phyloP scores from a whole-genome alignment of 2,329 filamentous ascomycete genomes.

The Colletotrichum gigasporum region DNA sequence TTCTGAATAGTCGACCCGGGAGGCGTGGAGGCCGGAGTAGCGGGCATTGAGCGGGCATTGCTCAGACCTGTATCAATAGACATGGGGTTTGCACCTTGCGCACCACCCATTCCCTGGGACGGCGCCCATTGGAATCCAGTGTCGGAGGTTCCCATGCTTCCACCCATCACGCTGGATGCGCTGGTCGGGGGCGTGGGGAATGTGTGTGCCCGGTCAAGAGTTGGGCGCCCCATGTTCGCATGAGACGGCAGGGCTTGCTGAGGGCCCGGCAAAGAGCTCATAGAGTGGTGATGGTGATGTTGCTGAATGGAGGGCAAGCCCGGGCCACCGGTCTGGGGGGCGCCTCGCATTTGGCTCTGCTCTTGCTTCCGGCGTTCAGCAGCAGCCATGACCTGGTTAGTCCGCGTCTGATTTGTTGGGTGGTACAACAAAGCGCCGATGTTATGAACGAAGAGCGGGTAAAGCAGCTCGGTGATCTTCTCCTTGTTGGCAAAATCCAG shows the following conservation, averaged over 20 bases:
- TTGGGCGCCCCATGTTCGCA: slow-evolving; percentile 76
- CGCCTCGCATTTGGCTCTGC: slow-evolving; percentile 70
- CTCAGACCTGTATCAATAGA: slow-evolving; percentile 83
- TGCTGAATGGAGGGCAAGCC: slow-evolving; percentile 74
- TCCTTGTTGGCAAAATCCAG: slow-evolving; percentile 99
- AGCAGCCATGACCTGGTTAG: slow-evolving; percentile 87
- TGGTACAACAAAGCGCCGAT: slow-evolving; percentile 95
- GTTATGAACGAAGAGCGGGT: slow-evolving; percentile 97
- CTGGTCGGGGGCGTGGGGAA: slow-evolving; percentile 95
- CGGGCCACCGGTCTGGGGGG: slow-evolving; percentile 58
- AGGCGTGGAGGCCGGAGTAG: slow-evolving; percentile 90
- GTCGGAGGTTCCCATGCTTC: slow-evolving; percentile 76
- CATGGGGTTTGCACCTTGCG: slow-evolving; percentile 74
- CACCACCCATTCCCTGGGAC: slow-evolving; percentile 66
- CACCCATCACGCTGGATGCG: slow-evolving; percentile 83
- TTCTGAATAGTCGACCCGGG: slow-evolving; percentile 80
- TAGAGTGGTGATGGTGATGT: slow-evolving; percentile 68
- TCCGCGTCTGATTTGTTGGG: slow-evolving; percentile 85
- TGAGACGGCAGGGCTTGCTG: slow-evolving; percentile 71
- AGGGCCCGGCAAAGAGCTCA: slow-evolving; percentile 64
- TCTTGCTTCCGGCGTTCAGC: slow-evolving; percentile 81
- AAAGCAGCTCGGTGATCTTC: slow-evolving; percentile 95
- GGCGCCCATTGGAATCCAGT: slow-evolving; percentile 79
- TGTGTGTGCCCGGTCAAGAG: slow-evolving; percentile 85
- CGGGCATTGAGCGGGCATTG: slow-evolving; percentile 86